Conservation (phyloP, 176 grass and related monocot genomes). For the Puccinellia tenuiflora region DNA sequence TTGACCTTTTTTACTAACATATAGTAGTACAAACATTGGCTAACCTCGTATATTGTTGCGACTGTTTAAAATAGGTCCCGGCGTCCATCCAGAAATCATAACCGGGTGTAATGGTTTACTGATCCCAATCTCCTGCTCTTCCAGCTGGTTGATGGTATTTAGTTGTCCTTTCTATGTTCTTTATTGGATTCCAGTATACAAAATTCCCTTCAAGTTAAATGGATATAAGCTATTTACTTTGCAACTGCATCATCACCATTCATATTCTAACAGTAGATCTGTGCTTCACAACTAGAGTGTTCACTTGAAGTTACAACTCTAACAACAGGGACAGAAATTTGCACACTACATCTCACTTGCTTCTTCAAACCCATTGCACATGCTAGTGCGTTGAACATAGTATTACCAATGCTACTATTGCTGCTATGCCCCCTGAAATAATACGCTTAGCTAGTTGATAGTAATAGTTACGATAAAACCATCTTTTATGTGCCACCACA, state of each 20-base stretch:
- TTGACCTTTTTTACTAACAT: not conserved
- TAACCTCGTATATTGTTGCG: not conserved
- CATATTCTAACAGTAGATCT: not conserved
- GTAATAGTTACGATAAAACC: not conserved
- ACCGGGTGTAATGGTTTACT: slow-evolving; percentile 2
- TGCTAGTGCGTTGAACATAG: not conserved
- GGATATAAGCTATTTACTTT: not conserved
- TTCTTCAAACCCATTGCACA: not conserved
- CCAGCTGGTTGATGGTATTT: slow-evolving; percentile 10
- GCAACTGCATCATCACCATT: not conserved
- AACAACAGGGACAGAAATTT: not conserved
- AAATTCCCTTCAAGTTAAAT: not conserved
- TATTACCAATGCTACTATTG: not conserved
- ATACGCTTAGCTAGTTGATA: not conserved
- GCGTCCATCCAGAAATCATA: not conserved
- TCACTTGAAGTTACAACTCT: not conserved
- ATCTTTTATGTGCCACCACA: not conserved
- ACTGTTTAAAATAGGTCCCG: slow-evolving; percentile 19
- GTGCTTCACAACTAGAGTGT: not conserved
- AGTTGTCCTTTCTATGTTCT: not conserved
- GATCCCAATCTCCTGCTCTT: not conserved
- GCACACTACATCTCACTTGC: not conserved
- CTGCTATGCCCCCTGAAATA: not conserved
- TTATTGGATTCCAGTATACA: not conserved
- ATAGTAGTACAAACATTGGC: not conserved